Base-by-base conservation (phyloP, 164 flowering plant genomes). In the Stephania japonica region DNA sequence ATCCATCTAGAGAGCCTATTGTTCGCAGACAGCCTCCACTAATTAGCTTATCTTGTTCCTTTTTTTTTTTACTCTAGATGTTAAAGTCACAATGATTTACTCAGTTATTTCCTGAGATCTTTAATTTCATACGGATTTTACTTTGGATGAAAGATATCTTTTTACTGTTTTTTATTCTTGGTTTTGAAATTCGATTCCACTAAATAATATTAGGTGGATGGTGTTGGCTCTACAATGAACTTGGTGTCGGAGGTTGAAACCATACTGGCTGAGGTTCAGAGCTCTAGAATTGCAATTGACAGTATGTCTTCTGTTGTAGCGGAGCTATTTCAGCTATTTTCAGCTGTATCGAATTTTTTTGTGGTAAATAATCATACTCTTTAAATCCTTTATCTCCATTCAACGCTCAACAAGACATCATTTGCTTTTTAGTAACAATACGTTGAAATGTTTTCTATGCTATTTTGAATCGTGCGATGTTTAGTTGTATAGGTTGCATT, bases 1-100 rank as follows among this genome's bases (percentile, higher is more conserved):
- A 70, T 80, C 90, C 97, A 75, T 76, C 67, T 25, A 83, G 85
- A 73, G 90, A 87, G 77, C 86, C 83, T 14, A 81, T 78, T 65
- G 88, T 87, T 80, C 65, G 49, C 72, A 85, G 83, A 70, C 80
- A 75, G 65, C 85, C 84, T 71, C 32, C 71, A 64, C 72, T 64
- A 24, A 65, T 56, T 43, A 59, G 11, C 43, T 66, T 24, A 12
- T 12, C 26, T 13, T 62, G 53, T 25, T 14, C 1, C 41, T 73
- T 24, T 70, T 4, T n/a, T 1, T 43, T 4, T 4, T 32, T 32
- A 32, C 38, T 32, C 38, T 32, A 0, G 38, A 32, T 32, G 38
- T 2, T 32, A 32, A 32, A 32, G 38, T 32, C 38, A 32, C 4
- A 32, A 0, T 32, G 38, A 32, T 18, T n/a, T 56, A 56, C n/a